Evolutionary conservation across 345 rosid genomes (phyloP), one percentile per base, ranked within the genome.

Genomic region (Heritiera littoralis): DNA sequence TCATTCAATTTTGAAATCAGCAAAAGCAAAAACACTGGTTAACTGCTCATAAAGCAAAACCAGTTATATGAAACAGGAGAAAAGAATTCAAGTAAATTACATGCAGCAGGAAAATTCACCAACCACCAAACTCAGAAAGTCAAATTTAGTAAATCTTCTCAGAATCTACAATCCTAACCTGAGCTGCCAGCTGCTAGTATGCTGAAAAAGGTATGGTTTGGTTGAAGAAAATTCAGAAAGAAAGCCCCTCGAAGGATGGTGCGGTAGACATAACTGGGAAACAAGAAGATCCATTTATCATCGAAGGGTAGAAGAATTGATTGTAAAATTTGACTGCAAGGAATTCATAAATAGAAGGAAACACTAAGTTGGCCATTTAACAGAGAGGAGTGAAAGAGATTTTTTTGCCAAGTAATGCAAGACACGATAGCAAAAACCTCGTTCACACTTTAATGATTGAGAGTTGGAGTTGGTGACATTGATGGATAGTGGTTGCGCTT

Each of bases 141-240:
- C 6, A 32, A n/a, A 56, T 40, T 51, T 7, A 49, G 58, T 70
- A 46, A 7, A 41, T 41, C 51, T 66, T 8, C 71, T 17, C 8
- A 28, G 68, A 81, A 78, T 49, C 17, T 54, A 28, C 43, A 60
- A 74, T 54, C 74, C 84, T 67, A 67, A 74, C 74, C 85, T 20
- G 35, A 46, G 59, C 61, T 18, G 48, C 35, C 48, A 40, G 12
- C 9, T 32, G 40, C 6, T 41, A 18, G 51, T 18, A 67, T 7
- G 41, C 41, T 28, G 20, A 14, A 23, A 70, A 67, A 28, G 2
- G 41, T 7, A 23, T 49, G 20, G 52, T 54, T 28, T 48, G 58
- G 74, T 30, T 70, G 66, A 41, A 66, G 66, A 35, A 43, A 18
- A 56, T 32, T 28, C n/a, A 63, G 68, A 65, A 30, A 17, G 40